Base-by-base conservation (phyloP, 371 early-diverging fungal species). In the Circinella minor region DNA sequence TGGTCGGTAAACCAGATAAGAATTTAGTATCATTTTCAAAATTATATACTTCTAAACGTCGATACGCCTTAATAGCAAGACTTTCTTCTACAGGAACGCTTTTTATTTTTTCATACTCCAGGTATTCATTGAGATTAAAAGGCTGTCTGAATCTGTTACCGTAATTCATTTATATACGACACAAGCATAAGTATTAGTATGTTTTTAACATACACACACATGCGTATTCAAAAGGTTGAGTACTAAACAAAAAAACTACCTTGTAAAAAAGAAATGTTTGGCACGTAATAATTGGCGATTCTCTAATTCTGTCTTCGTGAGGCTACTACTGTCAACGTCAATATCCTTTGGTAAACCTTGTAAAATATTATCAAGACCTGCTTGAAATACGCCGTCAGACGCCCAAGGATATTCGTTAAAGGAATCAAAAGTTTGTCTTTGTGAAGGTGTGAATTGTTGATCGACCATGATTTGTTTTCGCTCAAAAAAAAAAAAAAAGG, bases 221-320 rank as follows among this genome's bases (percentile, higher is more conserved):
- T 27, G 2, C 27, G 27, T 2, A 27, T 27, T 27, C 27, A 0
- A 27, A 27, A 27, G 27, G 27, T 27, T 2, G 27, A 27, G 27
- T 27, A 27, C 27, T 27, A 27, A 27, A 27, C 27, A 27, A 27
- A 27, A 27, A 27, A 27, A 27, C 27, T 27, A 77, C 78, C 70
- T 85, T 36, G 84, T 77, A 38, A 80, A 88, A 65, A 85, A 88
- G 72, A 83, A 85, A 60, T 88, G 86, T 66, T 86, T 88, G 66
- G 83, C 86, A 70, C 81, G 77, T 15, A 88, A 67, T 34, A 86
- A 60, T 51, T 74, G 72, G 5, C 61, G 39, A 39, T 68, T 60
- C 20, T 71, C 46, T 5, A 65, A 14, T 7, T 71, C 62, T 8
- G 15, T 39, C 17, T 67, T 61, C 14, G 59, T 18, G 5, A 38